phyloP scores from a whole-genome alignment of 208 protist species.

The Crithidia sp. region DNA sequence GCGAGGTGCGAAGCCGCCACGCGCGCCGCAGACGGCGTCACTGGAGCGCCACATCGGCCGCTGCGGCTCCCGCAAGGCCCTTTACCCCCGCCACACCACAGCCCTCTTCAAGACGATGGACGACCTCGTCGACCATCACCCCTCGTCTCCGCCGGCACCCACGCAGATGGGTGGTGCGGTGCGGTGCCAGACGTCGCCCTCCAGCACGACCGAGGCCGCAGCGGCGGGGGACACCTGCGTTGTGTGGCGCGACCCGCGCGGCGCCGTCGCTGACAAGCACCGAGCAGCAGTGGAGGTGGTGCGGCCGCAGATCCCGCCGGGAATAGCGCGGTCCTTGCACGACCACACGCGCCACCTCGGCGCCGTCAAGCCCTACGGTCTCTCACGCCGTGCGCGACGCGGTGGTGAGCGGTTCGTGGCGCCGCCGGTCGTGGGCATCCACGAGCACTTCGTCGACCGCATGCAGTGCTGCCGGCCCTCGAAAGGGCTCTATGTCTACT shows the following conservation, averaged over 20 bases:
- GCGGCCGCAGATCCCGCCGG: slow-evolving; percentile 12
- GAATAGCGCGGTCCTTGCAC: slow-evolving; percentile 14
- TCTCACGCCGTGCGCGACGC: slow-evolving; percentile 11
- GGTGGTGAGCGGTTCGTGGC: neutral
- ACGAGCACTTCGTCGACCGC: slow-evolving; percentile 36
- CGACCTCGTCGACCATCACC: slow-evolving; percentile 2
- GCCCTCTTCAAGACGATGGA: slow-evolving; percentile 16
- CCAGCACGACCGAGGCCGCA: neutral
- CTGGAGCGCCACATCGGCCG: neutral
- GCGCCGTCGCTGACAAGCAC: slow-evolving; percentile 26
- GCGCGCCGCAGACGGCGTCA: neutral
- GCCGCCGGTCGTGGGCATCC: slow-evolving; percentile 27
- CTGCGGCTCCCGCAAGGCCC: slow-evolving; percentile 11
- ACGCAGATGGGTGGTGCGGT: neutral
- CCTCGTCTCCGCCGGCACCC: neutral
- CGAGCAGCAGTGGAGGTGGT: slow-evolving; percentile 9
- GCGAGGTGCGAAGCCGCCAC: neutral
- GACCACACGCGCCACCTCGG: slow-evolving; percentile 35
- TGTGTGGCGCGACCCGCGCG: slow-evolving; percentile 33
- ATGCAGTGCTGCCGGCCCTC: slow-evolving; percentile 62
- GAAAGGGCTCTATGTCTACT: slow-evolving; percentile 50
- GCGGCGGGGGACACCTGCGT: neutral
- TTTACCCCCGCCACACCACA: slow-evolving; percentile 12
- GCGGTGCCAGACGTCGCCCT: no score
- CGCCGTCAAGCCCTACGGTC: slow-evolving; percentile 52